Evolutionary conservation across 352 stramenopile species (phyloP), one percentile per base, ranked within the genome.

Genomic region (Sclerospora graminicola): DNA sequence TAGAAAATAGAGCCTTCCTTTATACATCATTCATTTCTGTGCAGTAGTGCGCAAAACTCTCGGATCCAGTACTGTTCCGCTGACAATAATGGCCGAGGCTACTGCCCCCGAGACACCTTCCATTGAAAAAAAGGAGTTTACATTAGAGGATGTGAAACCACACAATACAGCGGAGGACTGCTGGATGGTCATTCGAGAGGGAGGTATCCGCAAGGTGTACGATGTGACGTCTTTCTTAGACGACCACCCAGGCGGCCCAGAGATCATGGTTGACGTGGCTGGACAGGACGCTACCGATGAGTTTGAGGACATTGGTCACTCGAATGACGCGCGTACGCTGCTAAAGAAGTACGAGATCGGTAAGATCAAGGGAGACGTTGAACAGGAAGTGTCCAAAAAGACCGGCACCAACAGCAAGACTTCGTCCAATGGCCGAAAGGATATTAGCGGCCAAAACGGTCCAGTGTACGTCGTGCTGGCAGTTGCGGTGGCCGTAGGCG

Each of bases 301-400:
- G 48, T 98, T 98, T 55, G 74, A 99, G 58, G 94, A 98, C 59
- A 98, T 98, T 58, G 95, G 95, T 15, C 95, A 99, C 75, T 98
- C 95, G 30, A 96, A 96, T 38, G 92, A 97, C 51, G 95, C 95
- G 15, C 75, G 92, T 37, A 67, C 82, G 29, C 89, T 97, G 70
- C 77, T 98, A 45, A 84, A 92, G 48, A 70, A 97, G 48, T 91
- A 95, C 46, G 67, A 89, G 19, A 86, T 99, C 41, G 93, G 94
- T 33, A 81, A 92, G 49, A 72, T 98, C 58, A 67, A 84, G 46
- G 70, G 69, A 34, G 74, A 78, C 48, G 69, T 84, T 24, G 79
- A 78, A 50, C 48, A 80, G 54, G 54, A 69, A 24, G 26, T 36
- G 11, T 8, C 24, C 14, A 31, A 31, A 10, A 61, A 57, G 24